phyloP scores from a whole-genome alignment of 305 asterid species.

The Fraxinus angustifolia region DNA sequence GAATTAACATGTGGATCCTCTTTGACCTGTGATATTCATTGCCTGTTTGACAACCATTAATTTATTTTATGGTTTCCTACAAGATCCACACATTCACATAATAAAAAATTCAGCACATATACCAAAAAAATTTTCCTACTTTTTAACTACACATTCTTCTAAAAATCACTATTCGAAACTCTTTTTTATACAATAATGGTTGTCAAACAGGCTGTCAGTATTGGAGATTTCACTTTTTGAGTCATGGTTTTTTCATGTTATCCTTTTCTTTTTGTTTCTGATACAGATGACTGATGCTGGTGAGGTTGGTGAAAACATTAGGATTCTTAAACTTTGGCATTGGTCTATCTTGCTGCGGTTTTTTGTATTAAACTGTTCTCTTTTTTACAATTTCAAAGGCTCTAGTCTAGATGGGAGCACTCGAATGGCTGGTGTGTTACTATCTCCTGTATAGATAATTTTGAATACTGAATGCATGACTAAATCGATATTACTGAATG shows the following conservation, averaged over 20 bases:
- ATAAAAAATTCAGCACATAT: background rate
- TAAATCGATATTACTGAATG: background rate
- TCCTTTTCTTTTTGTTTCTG: conserved; percentile 12
- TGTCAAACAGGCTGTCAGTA: background rate
- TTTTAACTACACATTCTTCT: background rate
- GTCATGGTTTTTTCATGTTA: background rate
- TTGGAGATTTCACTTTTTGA: background rate
- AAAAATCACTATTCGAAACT: no score
- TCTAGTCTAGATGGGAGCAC: background rate
- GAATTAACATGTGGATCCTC: background rate
- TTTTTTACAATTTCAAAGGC: background rate
- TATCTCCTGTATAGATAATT: background rate
- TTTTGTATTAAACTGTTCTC: background rate
- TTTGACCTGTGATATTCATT: background rate
- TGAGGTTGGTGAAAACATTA: background rate
- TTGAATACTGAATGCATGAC: background rate
- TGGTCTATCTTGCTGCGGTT: background rate
- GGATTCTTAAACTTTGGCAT: background rate
- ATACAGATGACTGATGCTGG: conserved; percentile 88
- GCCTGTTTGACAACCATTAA: background rate
- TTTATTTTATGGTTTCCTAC: background rate
- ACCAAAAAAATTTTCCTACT: no score
- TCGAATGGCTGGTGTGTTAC: background rate
- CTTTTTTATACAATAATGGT: no score
- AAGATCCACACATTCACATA: background rate